phyloP scores from a whole-genome alignment of 371 early-diverging fungal species.

The Rhizopus sp. region DNA sequence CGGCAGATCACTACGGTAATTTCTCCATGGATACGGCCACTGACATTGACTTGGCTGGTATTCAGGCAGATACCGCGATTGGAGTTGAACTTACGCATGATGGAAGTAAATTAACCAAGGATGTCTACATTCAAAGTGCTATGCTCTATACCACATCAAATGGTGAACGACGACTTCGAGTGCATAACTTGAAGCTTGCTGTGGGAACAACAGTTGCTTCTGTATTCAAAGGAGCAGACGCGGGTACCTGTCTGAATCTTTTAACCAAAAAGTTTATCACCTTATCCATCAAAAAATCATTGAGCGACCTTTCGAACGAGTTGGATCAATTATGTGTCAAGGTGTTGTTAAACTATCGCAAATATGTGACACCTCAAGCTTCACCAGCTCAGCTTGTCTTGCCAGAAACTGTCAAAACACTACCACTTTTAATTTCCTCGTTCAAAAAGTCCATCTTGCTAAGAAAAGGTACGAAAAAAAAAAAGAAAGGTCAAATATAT shows the following conservation, averaged over 20 bases:
- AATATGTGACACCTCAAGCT: constrained; percentile 80
- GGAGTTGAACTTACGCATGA: constrained; percentile 87
- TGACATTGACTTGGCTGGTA: constrained; percentile 86
- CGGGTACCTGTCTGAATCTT: constrained; percentile 89
- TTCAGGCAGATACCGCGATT: constrained; percentile 83
- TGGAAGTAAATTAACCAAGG: constrained; percentile 79
- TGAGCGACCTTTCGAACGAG: constrained; percentile 76
- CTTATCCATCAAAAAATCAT: constrained; percentile 61
- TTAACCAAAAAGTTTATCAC: constrained; percentile 78
- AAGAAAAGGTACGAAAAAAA: constrained; percentile 54
- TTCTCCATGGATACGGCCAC: constrained; percentile 89
- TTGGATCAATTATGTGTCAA: constrained; percentile 82
- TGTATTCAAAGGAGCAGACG: constrained; percentile 89
- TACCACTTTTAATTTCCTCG: constrained; percentile 80
- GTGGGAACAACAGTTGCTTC: constrained; percentile 75
- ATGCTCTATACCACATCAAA: constrained; percentile 87
- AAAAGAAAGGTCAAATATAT: not conserved
- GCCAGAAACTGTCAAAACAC: constrained; percentile 90
- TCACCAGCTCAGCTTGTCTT: constrained; percentile 90
- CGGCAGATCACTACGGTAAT: constrained; percentile 91
- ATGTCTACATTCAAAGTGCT: constrained; percentile 86
- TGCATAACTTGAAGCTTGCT: constrained; percentile 85
- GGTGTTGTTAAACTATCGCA: constrained; percentile 85
- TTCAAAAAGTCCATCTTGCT: constrained; percentile 81
- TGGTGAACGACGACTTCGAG: constrained; percentile 91